These are phyloP conservation scores for Chaetomium tenue DNA, from an alignment of 495 filamentous ascomycete species.

Conservation along the genomic window DNA sequence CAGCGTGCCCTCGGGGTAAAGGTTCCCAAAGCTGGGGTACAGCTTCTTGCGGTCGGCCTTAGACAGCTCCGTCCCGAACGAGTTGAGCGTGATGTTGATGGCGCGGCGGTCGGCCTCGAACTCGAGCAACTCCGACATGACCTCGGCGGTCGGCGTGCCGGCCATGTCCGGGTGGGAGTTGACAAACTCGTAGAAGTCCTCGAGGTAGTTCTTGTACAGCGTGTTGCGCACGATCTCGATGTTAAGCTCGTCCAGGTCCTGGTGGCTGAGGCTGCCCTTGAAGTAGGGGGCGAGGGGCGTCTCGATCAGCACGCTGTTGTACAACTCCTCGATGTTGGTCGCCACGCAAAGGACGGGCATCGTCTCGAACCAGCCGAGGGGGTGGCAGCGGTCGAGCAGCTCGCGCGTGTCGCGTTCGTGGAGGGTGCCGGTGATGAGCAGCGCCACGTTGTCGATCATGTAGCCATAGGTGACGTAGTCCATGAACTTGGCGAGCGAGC, in stretches of 20 bases:
- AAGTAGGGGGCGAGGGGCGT: slow-evolving; percentile 95
- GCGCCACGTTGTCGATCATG: slow-evolving; percentile 99
- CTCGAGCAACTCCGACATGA: slow-evolving; percentile 92
- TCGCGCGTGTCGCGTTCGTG: slow-evolving; percentile 97
- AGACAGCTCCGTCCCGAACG: slow-evolving; percentile 93
- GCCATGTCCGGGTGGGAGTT: slow-evolving; percentile 78
- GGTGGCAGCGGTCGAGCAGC: slow-evolving; percentile 92
- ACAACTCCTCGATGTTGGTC: slow-evolving; percentile 96
- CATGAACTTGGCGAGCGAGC: slow-evolving; percentile 87
- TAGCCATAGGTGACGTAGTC: slow-evolving; percentile 98
- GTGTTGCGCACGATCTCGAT: slow-evolving; percentile 99
- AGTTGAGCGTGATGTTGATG: slow-evolving; percentile 99
- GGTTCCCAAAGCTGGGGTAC: slow-evolving; percentile 83
- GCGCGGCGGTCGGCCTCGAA: slow-evolving; percentile 95
- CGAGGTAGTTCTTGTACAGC: slow-evolving; percentile 98
- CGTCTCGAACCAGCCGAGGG: slow-evolving; percentile 97
- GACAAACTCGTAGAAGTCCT: slow-evolving; percentile 93
- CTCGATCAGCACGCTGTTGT: slow-evolving; percentile 96
- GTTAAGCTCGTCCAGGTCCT: slow-evolving; percentile 97
- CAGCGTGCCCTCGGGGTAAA: slow-evolving; percentile 91
- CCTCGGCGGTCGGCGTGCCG: slow-evolving; percentile 85
- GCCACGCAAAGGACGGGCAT: slow-evolving; percentile 97
- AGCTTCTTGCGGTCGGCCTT: slow-evolving; percentile 94
- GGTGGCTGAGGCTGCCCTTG: slow-evolving; percentile 89
- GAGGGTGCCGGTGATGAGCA: slow-evolving; percentile 96